Base-by-base conservation (phyloP, 164 flowering plant genomes). In the Pachysandra terminalis region DNA sequence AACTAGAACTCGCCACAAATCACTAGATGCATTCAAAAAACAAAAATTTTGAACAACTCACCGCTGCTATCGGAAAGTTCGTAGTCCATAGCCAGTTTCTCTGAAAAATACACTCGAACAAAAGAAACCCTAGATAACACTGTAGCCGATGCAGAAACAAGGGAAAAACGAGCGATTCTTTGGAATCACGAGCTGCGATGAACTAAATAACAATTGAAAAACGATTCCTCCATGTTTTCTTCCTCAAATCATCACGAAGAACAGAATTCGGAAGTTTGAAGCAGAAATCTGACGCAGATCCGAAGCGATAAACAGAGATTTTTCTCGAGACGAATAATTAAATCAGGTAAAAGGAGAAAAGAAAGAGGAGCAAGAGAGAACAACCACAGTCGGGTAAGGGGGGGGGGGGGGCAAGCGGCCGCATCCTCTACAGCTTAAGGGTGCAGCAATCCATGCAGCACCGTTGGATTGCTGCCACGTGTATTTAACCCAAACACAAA, bases 21-120 rank as follows among this genome's bases (percentile, higher is more conserved):
- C 55, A 28, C 8, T 14, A 69, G 61, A 61, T 10, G 26, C 56
- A 28, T 49, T 25, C n/a, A n/a, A n/a, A n/a, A n/a, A 70, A 15
- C 22, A 61, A 3, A 62, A 41, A 56, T 25, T 27, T 49, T 21
- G 21, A 49, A 21, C 22, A 57, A 76, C 85, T 77, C 58, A n/a
- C n/a, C n/a, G n/a, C n/a, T n/a, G n/a, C n/a, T n/a, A n/a, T n/a
- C n/a, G n/a, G n/a, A n/a, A n/a, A n/a, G n/a, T n/a, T n/a, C n/a
- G n/a, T n/a, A n/a, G n/a, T n/a, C n/a, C n/a, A n/a, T n/a, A n/a
- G n/a, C n/a, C n/a, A n/a, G n/a, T n/a, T n/a, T n/a, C n/a, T n/a
- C n/a, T n/a, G n/a, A n/a, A n/a, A n/a, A n/a, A 84, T 27, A 35
- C 24, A 25, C 40, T 59, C 60, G 35, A 32, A 22, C 35, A 16